phyloP scores from a whole-genome alignment of 345 rosid genomes.

The Nephelium lappaceum region DNA sequence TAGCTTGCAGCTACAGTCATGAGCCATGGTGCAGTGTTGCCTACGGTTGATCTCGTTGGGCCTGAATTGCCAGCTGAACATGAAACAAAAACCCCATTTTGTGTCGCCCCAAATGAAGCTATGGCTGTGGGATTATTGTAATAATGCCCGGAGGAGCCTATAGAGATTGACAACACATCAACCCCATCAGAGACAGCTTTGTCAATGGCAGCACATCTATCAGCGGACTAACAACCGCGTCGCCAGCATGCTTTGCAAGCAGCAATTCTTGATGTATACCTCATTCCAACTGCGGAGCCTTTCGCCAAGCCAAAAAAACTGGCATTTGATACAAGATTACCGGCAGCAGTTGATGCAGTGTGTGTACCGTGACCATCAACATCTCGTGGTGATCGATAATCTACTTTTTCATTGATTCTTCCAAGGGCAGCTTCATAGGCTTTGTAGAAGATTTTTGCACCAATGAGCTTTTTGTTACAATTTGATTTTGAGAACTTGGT shows the following conservation, averaged over 20 bases:
- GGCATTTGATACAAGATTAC: constrained; percentile 48
- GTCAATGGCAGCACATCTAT: constrained; percentile 70
- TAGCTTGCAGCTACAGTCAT: constrained; percentile 89
- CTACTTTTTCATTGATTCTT: constrained; percentile 46
- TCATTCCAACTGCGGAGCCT: constrained; percentile 71
- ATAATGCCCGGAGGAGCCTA: constrained; percentile 56
- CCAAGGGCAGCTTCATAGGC: constrained; percentile 60
- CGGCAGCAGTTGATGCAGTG: constrained; percentile 83
- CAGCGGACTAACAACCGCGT: constrained; percentile 57
- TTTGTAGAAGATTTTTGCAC: constrained; percentile 62
- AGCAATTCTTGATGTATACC: constrained; percentile 68
- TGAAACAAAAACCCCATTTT: constrained; percentile 67
- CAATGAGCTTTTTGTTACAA: constrained; percentile 80
- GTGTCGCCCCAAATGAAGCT: constrained; percentile 60
- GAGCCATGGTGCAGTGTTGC: constrained; percentile 81
- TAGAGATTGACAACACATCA: constrained; percentile 71
- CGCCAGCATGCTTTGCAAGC: constrained; percentile 76
- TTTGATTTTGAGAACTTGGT: constrained; percentile 53
- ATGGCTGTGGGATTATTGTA: constrained; percentile 54
- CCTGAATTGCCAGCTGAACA: constrained; percentile 87
- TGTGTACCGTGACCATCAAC: constrained; percentile 85
- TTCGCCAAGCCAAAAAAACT: constrained; percentile 55
- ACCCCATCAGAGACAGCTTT: constrained; percentile 73
- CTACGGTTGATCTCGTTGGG: constrained; percentile 48
- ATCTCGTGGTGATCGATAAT: constrained; percentile 71